These are phyloP conservation scores for Alopecurus myosuroides DNA, from an alignment of 176 grass and related monocot genomes.

Conservation along the genomic window DNA sequence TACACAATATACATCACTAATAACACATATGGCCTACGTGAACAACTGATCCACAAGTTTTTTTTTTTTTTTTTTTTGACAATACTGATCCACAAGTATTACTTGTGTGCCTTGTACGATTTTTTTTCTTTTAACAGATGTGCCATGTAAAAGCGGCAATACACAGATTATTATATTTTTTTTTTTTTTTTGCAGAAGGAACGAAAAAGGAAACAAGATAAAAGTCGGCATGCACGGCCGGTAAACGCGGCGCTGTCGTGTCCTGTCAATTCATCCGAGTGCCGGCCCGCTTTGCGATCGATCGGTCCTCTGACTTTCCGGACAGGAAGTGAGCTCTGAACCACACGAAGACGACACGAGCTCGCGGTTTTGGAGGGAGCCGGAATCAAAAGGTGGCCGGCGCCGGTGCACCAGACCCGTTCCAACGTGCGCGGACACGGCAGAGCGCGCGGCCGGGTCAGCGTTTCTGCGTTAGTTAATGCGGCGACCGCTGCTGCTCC, in stretches of 20 bases:
- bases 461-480: constrained; percentile 2
- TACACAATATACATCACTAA: too few relatives aligned
- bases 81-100: too few relatives aligned
- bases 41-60: too few relatives aligned
- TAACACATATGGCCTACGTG: too few relatives aligned
- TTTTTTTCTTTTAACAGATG: too few relatives aligned
- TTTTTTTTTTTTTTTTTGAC: too few relatives aligned
- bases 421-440: neutral
- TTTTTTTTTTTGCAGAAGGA: too few relatives aligned
- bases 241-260: constrained; percentile 3
- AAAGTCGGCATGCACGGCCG: neutral
- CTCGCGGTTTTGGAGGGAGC: neutral
- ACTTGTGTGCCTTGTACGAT: too few relatives aligned
- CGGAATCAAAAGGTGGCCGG: neutral
- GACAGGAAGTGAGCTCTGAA: neutral
- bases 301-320: constrained; percentile 27
- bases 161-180: too few relatives aligned
- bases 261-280: neutral
- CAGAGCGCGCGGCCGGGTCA: neutral
- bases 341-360: neutral
- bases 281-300: neutral
- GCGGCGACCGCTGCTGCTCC: neutral
- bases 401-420: constrained; percentile 4
- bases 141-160: too few relatives aligned
- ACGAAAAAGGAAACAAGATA: neutral